These are phyloP conservation scores for Byssochlamys sp. DNA, from an alignment of 2,329 filamentous ascomycete genomes.

Conservation along the genomic window DNA sequence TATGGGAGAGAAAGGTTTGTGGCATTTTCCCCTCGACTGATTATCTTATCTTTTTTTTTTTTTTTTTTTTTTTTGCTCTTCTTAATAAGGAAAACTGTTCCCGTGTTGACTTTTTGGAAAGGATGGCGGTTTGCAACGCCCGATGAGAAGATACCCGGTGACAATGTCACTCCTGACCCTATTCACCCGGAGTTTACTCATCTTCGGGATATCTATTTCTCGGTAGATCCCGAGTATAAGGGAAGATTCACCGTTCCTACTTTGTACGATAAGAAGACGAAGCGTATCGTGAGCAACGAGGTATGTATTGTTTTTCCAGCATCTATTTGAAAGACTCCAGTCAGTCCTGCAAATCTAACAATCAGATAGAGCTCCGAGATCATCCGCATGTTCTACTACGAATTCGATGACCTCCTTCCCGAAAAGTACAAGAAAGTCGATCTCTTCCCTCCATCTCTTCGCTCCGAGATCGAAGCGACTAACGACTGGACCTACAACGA, in stretches of 20 bases:
- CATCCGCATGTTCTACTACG: constrained; percentile 75
- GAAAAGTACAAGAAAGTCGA: constrained; percentile 52
- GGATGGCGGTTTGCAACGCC: constrained; percentile 74
- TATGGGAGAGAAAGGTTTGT: constrained; percentile 56
- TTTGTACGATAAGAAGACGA: constrained; percentile 60
- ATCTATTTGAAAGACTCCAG: too few species aligned
- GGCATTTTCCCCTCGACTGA: too few species aligned
- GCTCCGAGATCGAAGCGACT: constrained; percentile 60
- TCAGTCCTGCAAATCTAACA: constrained; percentile 1
- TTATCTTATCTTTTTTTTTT: too few species aligned
- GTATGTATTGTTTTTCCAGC: constrained; percentile 25
- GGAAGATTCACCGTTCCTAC: constrained; percentile 83
- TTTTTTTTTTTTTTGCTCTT: too few species aligned
- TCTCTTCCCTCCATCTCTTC: constrained; percentile 59
- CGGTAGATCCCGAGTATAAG: constrained; percentile 58
- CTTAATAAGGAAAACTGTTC: too few species aligned
- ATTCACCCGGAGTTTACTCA: constrained; percentile 60
- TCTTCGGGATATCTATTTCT: constrained; percentile 71
- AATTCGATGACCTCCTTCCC: constrained; percentile 64
- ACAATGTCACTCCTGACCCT: constrained; percentile 45
- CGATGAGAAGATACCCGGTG: constrained; percentile 50
- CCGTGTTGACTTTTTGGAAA: constrained; percentile 14
- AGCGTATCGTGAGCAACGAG: constrained; percentile 81
- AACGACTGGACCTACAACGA: constrained; percentile 71
- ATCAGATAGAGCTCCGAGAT: constrained; percentile 60